Evolutionary conservation across 23 red algal genomes (phyloP), one percentile per base, ranked within the genome.

Genomic region (Gracilaria domingensis): DNA sequence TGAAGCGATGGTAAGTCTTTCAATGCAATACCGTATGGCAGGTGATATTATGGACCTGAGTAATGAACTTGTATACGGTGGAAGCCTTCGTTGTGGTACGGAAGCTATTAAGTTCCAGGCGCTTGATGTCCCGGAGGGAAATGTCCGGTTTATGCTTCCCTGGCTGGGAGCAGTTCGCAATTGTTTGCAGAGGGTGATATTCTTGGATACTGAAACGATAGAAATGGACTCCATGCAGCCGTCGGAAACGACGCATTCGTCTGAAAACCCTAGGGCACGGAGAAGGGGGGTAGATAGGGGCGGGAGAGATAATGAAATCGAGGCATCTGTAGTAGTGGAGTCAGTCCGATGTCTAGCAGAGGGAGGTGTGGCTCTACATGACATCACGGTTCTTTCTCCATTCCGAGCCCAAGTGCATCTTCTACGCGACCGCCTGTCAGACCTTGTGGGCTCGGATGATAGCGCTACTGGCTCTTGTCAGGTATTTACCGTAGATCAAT

Each of bases 1-100:
- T 4, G 80, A 86, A 25, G 89, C 93, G 20, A 82, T 96, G 39
- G 64, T 86, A 12, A 64, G 77, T 39, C 75, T 98, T 12, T 28
- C 47, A 16, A 20, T 83, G 82, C 97, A 98, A 48, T 98, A 95
- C 82, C 97, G 97, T 57, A 98, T 98, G 97, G 93, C 90, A 9
- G 39, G 47, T 17, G 89, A 96, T 18, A 98, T 98, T 77, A 96
- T 96, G 93, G 42, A 86, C 40, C 49, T 98, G 35, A 75, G 94
- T 64, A 96, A 96, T 56, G 80, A 88, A 13, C 90, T 98, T 47
- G 87, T 96, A 53, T 98, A 98, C 62, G 25, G 81, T 33, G 91
- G 94, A 36, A 75, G 29, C 14, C 65, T 98, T 72, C 48, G 34
- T 28, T 98, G 97, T 81, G 97, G 86, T 11, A 91, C 84, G 37